Conservation (phyloP, 202 grass and related monocot genomes). For the Hordeum pubiflorum region DNA sequence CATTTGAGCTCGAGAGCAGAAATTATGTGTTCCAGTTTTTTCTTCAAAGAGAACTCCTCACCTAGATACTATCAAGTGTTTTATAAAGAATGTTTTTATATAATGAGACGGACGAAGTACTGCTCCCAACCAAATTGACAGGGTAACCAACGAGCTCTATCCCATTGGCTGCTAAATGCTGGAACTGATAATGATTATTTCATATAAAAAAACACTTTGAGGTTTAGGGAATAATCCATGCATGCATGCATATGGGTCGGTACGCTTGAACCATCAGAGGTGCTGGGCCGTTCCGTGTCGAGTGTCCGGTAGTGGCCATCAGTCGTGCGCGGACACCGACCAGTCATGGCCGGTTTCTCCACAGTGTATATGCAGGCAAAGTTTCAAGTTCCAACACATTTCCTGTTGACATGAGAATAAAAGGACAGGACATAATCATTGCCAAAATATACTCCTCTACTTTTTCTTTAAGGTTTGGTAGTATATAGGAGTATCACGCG, state of each 20-base stretch:
- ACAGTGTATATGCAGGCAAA: neutral
- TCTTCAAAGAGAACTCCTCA: neutral
- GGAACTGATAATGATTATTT: too few relatives aligned
- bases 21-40: neutral
- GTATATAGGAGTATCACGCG: neutral
- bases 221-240: neutral
- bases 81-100: too few relatives aligned
- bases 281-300: neutral
- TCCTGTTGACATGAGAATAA: neutral
- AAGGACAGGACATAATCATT: neutral
- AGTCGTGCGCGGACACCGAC: constrained; percentile 6
- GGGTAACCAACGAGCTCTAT: constrained; percentile 19
- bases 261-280: constrained; percentile 22
- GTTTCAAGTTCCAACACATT: neutral
- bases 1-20: too few relatives aligned
- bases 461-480: neutral
- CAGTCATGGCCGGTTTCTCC: neutral
- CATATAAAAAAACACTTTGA: neutral
- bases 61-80: constrained; percentile 4
- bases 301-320: neutral
- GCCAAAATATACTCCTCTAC: neutral
- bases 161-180: neutral
- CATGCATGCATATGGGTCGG: neutral
- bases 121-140: constrained; percentile 7
- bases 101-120: too few relatives aligned